Percentiles rank a stretch among this genome's conserved stretches.
phyloP scores from a whole-genome alignment of 768 basidiomycete genomes.

The Hortiboletus flavorubellus region DNA sequence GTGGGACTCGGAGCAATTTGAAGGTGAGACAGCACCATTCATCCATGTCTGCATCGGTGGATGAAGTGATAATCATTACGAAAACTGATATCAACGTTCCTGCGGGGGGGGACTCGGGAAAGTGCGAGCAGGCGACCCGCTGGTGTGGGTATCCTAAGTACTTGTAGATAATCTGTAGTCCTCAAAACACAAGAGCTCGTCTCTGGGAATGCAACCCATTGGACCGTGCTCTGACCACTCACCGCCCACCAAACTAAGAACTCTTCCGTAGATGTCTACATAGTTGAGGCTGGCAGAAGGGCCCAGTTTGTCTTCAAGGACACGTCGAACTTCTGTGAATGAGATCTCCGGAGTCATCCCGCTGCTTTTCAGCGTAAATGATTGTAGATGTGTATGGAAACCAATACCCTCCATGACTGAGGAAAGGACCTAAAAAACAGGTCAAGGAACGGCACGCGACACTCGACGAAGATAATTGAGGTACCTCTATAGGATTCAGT shows the following conservation, averaged over 20 bases:
- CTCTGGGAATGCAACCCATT: background rate
- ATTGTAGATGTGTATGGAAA: background rate
- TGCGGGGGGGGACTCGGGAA: slow-evolving; percentile 32
- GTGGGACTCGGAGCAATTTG: too few relatives aligned
- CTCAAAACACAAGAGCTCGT: background rate
- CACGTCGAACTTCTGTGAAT: background rate
- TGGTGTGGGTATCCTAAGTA: slow-evolving; percentile 27
- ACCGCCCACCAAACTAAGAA: slow-evolving; percentile 1
- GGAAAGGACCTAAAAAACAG: background rate
- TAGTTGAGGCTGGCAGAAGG: background rate
- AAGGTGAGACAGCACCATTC: too few relatives aligned
- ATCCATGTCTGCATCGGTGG: too few relatives aligned
- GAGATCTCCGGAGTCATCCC: background rate
- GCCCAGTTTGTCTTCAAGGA: background rate
- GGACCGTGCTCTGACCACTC: background rate
- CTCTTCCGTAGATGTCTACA: background rate
- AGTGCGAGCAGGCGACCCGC: slow-evolving; percentile 48
- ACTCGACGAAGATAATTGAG: background rate
- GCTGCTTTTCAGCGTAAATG: background rate
- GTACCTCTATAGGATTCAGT: background rate
- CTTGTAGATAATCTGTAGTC: too few relatives aligned
- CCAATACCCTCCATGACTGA: background rate
- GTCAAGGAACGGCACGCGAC: background rate
- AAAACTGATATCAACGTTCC: too few relatives aligned
- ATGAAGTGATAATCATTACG: too few relatives aligned